Percentiles rank a stretch among this genome's conserved stretches.
Evolutionary conservation across 805 yeast genomes (phyloP).

Genomic region (Starmerella vaccinii): DNA sequence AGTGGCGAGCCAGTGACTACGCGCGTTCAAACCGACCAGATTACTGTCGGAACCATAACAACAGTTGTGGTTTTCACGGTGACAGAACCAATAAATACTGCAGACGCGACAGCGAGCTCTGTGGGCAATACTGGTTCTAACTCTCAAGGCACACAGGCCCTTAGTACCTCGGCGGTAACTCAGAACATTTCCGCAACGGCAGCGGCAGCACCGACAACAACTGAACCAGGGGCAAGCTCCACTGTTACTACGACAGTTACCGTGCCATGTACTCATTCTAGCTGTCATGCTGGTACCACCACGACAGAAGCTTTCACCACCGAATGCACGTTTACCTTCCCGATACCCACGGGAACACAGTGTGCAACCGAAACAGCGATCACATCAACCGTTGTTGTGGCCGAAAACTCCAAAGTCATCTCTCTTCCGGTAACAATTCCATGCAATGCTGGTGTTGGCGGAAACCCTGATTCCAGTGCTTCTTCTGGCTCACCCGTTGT

Average conservation of each 20-base stretch:
- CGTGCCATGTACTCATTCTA: conserved; percentile 14
- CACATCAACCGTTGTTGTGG: conserved; percentile 10
- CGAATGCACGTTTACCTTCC: conserved; percentile 4
- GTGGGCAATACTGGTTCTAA: not conserved
- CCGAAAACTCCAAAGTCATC: conserved; percentile 3
- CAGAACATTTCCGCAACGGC: not conserved
- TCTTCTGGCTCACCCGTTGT: too few species aligned
- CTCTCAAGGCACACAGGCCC: too few species aligned
- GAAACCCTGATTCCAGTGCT: too few species aligned
- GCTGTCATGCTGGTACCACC: not conserved
- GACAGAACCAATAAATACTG: not conserved
- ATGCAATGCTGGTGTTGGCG: not conserved
- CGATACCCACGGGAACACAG: conserved; percentile 5
- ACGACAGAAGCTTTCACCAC: not conserved
- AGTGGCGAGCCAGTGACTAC: conserved; percentile 1
- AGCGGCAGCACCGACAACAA: not conserved
- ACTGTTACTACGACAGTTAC: conserved; percentile 11
- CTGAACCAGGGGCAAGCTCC: not conserved
- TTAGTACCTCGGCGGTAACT: too few species aligned
- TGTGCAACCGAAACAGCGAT: conserved; percentile 6
- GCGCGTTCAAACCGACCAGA: not conserved
- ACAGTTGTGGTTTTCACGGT: not conserved
- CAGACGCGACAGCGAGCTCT: not conserved
- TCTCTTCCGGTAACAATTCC: conserved; percentile 10
- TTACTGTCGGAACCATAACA: not conserved